These are phyloP conservation scores for Cyberlindnera meyerae DNA, from an alignment of 805 yeast genomes.

Conservation along the genomic window DNA sequence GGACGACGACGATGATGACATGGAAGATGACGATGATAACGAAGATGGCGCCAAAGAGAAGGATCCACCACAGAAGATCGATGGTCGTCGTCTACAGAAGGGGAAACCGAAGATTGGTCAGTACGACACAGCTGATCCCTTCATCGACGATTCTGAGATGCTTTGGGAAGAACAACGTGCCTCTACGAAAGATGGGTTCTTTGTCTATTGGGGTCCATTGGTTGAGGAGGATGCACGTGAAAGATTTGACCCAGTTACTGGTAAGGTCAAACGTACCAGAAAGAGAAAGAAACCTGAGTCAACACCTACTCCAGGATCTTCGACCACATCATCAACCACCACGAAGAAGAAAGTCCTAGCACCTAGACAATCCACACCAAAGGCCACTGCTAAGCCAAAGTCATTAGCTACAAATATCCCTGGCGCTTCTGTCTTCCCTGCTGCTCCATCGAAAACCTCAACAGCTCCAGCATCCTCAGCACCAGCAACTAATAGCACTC, in stretches of 20 bases:
- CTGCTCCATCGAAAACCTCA: too few relatives aligned
- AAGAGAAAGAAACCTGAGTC: conserved; percentile 20
- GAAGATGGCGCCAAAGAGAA: conserved; percentile 33
- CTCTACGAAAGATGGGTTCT: conserved; percentile 90
- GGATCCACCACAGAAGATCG: conserved; percentile 34
- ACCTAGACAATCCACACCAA: conserved; percentile 6
- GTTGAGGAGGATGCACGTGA: conserved; percentile 54
- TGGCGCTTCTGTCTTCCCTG: not conserved
- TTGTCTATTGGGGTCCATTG: conserved; percentile 90
- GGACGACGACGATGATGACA: conserved; percentile 43
- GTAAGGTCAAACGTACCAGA: conserved; percentile 36
- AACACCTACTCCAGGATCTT: conserved; percentile 1
- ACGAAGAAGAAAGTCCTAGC: conserved; percentile 8
- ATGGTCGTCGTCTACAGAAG: conserved; percentile 40
- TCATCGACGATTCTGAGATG: conserved; percentile 91
- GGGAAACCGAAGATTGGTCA: conserved; percentile 78
- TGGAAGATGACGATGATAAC: conserved; percentile 33
- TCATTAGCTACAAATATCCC: conserved; percentile 1
- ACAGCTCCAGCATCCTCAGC: too few relatives aligned
- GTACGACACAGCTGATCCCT: conserved; percentile 90
- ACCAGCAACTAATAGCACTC: too few relatives aligned
- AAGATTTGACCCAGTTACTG: conserved; percentile 42
- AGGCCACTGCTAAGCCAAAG: conserved; percentile 1
- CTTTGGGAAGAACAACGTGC: conserved; percentile 92
- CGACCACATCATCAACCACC: conserved; percentile 1